A percentile compares a stretch with the other conserved stretches of the same genome.
These are phyloP conservation scores for Cadophora malorum DNA, from an alignment of 2,329 filamentous ascomycete genomes.

Conservation along the genomic window DNA sequence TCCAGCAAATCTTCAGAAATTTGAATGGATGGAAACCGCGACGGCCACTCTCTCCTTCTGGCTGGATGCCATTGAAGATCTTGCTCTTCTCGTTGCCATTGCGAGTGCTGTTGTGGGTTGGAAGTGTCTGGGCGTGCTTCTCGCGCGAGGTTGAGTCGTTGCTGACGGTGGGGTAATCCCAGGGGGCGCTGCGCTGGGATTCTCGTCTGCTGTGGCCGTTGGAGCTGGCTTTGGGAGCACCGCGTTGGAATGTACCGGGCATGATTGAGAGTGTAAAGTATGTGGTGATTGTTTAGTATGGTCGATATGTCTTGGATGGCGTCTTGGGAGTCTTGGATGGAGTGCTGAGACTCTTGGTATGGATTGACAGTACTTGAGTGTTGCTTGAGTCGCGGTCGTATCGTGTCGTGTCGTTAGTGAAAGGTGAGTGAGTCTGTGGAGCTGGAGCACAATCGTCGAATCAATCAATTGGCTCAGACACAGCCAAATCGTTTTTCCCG, in stretches of 20 bases:
- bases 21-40: constrained; percentile 67
- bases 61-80: constrained; percentile 47
- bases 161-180: constrained; percentile 22
- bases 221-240: constrained; percentile 8
- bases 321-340: constrained; percentile 4
- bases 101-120: constrained; percentile 15
- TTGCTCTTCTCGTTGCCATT: constrained; percentile 32
- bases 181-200: constrained; percentile 18
- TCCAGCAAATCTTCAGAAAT: constrained; percentile 68
- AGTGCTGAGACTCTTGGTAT: constrained; percentile 11
- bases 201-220: constrained; percentile 2
- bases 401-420: background rate
- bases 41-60: constrained; percentile 72
- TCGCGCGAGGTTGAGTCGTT: constrained; percentile 15
- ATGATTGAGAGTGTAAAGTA: constrained; percentile 1
- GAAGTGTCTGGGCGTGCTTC: constrained; percentile 17
- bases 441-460: background rate
- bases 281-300: background rate
- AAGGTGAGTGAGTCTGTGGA: background rate
- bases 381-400: constrained; percentile 6
- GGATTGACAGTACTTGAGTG: background rate
- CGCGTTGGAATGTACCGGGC: constrained; percentile 14
- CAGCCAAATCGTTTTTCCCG: background rate
- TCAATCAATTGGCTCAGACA: constrained; percentile 2
- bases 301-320: background rate